Percentiles rank a stretch among this genome's conserved stretches.
These are phyloP conservation scores for Penicillium salamii DNA, from an alignment of 495 filamentous ascomycete genomes.

Conservation along the genomic window DNA sequence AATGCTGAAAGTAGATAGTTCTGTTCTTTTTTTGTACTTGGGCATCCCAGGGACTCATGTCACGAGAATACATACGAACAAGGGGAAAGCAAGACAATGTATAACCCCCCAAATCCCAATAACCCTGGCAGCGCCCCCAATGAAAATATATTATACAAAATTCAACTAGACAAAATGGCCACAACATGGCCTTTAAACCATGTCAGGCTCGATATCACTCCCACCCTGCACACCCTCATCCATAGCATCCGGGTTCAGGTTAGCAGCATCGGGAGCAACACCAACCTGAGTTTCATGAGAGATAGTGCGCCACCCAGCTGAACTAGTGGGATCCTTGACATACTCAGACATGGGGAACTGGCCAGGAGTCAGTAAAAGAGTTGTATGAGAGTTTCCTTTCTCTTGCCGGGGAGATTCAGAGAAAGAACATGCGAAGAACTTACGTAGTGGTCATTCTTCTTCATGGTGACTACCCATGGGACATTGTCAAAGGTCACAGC, in stretches of 20 bases:
- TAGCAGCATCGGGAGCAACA: conserved; percentile 34
- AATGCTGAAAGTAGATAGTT: no score
- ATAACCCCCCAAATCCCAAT: background rate
- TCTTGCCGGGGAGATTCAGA: no score
- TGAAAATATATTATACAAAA: conserved; percentile 27
- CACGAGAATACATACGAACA: background rate
- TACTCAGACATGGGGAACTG: conserved; percentile 86
- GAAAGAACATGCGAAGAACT: conserved; percentile 13
- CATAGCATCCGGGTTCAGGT: conserved; percentile 49
- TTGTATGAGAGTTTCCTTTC: no score
- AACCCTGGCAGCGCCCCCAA: conserved; percentile 15
- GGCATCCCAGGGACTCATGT: background rate
- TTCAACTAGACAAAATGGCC: conserved; percentile 1
- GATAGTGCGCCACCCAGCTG: conserved; percentile 67
- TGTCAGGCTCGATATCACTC: conserved; percentile 42
- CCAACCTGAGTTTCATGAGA: conserved; percentile 61
- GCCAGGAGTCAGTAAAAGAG: background rate
- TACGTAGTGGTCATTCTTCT: conserved; percentile 98
- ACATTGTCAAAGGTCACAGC: conserved; percentile 97
- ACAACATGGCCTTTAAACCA: conserved; percentile 11
- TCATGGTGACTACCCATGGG: conserved; percentile 97
- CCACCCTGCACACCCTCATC: conserved; percentile 35
- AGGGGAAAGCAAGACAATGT: background rate
- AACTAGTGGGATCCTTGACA: conserved; percentile 63
- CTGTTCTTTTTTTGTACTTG: no score